These are phyloP conservation scores for Globisporangium echinulatum DNA, from an alignment of 352 stramenopile genomes.

Conservation along the genomic window DNA sequence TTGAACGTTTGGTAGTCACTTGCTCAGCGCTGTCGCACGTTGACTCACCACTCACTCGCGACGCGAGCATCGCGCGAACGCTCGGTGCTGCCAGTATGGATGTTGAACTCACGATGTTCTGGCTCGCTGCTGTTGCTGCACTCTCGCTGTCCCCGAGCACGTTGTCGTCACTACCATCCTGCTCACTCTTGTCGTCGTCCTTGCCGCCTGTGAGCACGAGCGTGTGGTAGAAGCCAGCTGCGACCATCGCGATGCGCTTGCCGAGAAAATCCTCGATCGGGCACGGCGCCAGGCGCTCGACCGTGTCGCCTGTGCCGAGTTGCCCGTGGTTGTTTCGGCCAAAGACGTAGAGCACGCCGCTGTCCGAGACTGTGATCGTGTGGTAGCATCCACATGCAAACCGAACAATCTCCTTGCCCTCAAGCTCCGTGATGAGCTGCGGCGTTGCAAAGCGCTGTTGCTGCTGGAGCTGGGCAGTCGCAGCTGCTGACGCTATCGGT, in stretches of 20 bases:
- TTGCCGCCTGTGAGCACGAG: conserved; percentile 82
- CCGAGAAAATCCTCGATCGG: conserved; percentile 88
- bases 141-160: neutral
- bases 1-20: neutral
- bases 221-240: conserved; percentile 92
- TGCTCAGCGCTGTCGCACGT: neutral
- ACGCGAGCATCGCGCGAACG: conserved; percentile 9
- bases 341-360: conserved; percentile 90
- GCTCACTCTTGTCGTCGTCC: conserved; percentile 28
- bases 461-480: conserved; percentile 63
- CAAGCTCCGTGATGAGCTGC: conserved; percentile 57
- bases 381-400: conserved; percentile 91
- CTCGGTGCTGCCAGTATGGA: conserved; percentile 7
- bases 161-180: conserved; percentile 1
- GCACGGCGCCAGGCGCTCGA: conserved; percentile 79
- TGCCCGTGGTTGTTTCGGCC: conserved; percentile 93
- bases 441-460: conserved; percentile 61
- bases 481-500: conserved; percentile 18
- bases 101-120: neutral
- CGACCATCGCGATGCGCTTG: conserved; percentile 83
- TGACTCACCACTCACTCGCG: too few relatives aligned
- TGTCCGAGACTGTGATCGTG: conserved; percentile 81
- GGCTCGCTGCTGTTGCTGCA: neutral
- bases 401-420: conserved; percentile 78
- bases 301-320: conserved; percentile 87